Evolutionary conservation across 345 rosid species (phyloP).

Genomic region (Alliaria petiolata): DNA sequence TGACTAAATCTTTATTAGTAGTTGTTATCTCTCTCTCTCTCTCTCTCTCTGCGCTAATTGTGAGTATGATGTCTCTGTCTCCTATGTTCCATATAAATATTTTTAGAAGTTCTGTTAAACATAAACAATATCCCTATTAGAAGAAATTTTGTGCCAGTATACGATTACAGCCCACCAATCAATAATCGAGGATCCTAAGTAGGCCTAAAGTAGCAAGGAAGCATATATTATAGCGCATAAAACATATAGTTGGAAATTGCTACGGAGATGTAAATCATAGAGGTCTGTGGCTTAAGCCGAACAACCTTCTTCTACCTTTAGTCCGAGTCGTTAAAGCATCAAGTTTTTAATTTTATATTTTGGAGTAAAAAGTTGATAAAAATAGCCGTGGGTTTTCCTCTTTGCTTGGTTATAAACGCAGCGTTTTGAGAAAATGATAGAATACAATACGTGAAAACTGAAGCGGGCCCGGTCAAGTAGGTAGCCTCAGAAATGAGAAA

Average conservation of each 20-base stretch:
- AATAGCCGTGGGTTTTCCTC: too few species aligned
- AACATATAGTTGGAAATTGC: too few species aligned
- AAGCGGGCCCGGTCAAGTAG: slow-evolving; percentile 19
- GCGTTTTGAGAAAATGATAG: slow-evolving; percentile 11
- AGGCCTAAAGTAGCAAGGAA: background rate
- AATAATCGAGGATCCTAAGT: background rate
- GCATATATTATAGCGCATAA: background rate
- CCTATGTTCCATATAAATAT: background rate
- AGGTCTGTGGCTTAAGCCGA: too few species aligned
- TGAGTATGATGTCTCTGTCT: background rate
- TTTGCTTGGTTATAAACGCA: too few species aligned
- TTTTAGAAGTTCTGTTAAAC: background rate
- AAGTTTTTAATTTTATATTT: too few species aligned
- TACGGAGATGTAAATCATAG: background rate
- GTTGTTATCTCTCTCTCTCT: background rate
- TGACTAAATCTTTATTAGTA: background rate
- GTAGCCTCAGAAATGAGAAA: slow-evolving; percentile 7
- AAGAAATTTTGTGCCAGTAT: too few species aligned
- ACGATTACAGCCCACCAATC: background rate
- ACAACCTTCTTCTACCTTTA: too few species aligned
- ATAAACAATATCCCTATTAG: background rate
- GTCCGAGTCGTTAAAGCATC: too few species aligned
- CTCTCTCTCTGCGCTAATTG: background rate
- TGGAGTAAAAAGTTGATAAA: too few species aligned
- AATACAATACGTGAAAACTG: background rate